Percentiles rank a stretch among this genome's conserved stretches.
Conservation (phyloP, 352 stramenopile species). For the Globisporangium irregulare region DNA sequence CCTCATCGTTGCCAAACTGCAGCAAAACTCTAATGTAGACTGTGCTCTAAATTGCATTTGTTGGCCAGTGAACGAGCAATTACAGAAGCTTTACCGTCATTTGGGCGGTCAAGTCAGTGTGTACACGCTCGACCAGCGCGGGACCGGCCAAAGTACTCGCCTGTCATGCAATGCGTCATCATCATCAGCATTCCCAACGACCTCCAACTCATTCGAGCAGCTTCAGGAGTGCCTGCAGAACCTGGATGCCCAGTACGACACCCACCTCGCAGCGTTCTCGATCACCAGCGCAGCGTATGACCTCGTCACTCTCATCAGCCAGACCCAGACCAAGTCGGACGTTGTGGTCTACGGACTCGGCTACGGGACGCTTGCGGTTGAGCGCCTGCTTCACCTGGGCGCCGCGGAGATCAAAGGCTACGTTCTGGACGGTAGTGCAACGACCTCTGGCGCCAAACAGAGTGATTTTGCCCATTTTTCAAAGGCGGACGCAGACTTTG, state of each 20-base stretch:
- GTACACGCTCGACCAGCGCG: slow-evolving; percentile 59
- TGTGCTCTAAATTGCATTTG: neutral
- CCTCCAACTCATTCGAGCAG: neutral
- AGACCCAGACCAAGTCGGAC: slow-evolving; percentile 29
- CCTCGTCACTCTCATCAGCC: slow-evolving; percentile 49
- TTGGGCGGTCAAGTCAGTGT: slow-evolving; percentile 35
- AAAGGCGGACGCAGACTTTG: slow-evolving; percentile 34
- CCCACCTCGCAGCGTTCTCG: slow-evolving; percentile 45
- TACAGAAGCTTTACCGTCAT: slow-evolving; percentile 40
- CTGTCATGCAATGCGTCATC: neutral
- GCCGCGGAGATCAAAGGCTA: slow-evolving; percentile 52
- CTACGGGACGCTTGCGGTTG: slow-evolving; percentile 52
- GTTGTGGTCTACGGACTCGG: slow-evolving; percentile 68
- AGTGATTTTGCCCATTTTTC: slow-evolving; percentile 17
- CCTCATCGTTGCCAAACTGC: neutral
- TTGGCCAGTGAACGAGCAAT: slow-evolving; percentile 26
- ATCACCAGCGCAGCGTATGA: slow-evolving; percentile 60
- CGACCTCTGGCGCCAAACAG: slow-evolving; percentile 21
- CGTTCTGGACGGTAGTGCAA: slow-evolving; percentile 47
- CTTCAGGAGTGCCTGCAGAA: slow-evolving; percentile 1
- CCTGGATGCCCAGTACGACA: neutral
- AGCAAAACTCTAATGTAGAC: neutral
- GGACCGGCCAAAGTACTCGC: slow-evolving; percentile 24
- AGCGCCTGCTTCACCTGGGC: slow-evolving; percentile 52
- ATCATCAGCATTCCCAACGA: neutral